Base-by-base conservation (phyloP, 805 yeast species). In the Lipomyces yamanashiensis region DNA sequence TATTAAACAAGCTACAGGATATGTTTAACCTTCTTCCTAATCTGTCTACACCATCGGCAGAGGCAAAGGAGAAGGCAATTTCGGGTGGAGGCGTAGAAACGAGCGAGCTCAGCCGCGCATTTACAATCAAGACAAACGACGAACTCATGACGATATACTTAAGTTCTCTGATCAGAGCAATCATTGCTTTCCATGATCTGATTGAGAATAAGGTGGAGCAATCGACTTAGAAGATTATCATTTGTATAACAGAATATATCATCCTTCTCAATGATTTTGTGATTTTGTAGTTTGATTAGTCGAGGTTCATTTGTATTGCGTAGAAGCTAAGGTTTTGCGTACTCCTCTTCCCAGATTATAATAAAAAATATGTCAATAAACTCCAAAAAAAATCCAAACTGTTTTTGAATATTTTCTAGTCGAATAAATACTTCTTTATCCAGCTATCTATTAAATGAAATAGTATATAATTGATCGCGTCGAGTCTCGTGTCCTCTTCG, bases 101-200 rank as follows among this genome's bases (percentile, higher is more conserved):
- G 19, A 84, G 81, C 69, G 86, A 85, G 39, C 80, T 95, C 67
- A 81, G 88, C 21, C 82, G 87, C 58, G 96, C 98, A 1, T 88
- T 93, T 74, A 92, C 96, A 0, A 83, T 89, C 50, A 95, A 93
- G 78, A 91, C 99, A 2, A 96, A 95, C 74, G 99, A 95, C 74
- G 96, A 95, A 76, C 81, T 96, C 71, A 93, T 96, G 99, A 84
- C 91, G 73, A 85, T 95, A 33, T 96, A 96, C 75, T 86, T 95
- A 69, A 85, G 95, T 72, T 87, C 93, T 57, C 80, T 95, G 72
- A 97, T 95, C 28, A 85, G 98, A 74, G 89, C 98, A 6, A 92
- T 96, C 72, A 89, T 95, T 73, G 96, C 98, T 10, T 93, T 95
- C 83, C 97, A 95, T 77, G 96, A 95, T 75, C 83, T 95, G 76